A percentile compares a stretch with the other conserved stretches of the same genome.
These are phyloP conservation scores for Brassica balearica DNA, from an alignment of 441 rosid genomes.

Conservation along the genomic window DNA sequence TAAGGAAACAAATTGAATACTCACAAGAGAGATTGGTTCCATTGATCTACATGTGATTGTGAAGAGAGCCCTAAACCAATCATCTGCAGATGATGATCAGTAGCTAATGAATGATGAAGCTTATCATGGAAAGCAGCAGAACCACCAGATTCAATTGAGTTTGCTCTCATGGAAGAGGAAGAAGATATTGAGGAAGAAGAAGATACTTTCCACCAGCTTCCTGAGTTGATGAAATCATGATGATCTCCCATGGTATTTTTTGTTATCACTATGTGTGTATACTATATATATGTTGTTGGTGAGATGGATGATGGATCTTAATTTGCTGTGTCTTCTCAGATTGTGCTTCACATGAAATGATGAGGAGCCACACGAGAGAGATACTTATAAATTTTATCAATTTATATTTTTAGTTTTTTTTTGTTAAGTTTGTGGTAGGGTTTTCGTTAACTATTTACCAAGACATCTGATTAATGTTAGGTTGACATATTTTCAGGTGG, in stretches of 20 bases:
- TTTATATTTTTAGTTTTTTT: conserved; percentile 32
- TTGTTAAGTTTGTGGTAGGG: conserved; percentile 35
- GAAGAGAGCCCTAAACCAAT: conserved; percentile 92
- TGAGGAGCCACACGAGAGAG: conserved; percentile 42
- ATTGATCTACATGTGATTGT: conserved; percentile 65
- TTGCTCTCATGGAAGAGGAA: conserved; percentile 48
- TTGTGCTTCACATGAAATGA: conserved; percentile 64
- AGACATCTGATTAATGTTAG: conserved; percentile 47
- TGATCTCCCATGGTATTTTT: conserved; percentile 11
- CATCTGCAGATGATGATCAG: conserved; percentile 59
- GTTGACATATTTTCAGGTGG: conserved; percentile 69
- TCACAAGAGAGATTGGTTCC: conserved; percentile 83
- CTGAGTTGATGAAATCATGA: conserved; percentile 26
- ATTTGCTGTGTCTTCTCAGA: conserved; percentile 32
- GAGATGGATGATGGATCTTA: conserved; percentile 24
- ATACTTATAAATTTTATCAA: conserved; percentile 43
- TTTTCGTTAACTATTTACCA: conserved; percentile 42
- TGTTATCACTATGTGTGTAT: background rate
- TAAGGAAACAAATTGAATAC: conserved; percentile 26
- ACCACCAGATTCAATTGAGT: conserved; percentile 65
- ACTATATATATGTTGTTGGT: conserved; percentile 20
- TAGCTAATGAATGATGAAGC: conserved; percentile 51
- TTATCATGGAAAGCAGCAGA: conserved; percentile 64
- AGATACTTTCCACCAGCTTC: conserved; percentile 85
- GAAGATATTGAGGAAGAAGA: conserved; percentile 51